Evolutionary conservation across 2,329 filamentous ascomycete genomes (phyloP).

Genomic region (Raffaelea arxii): DNA sequence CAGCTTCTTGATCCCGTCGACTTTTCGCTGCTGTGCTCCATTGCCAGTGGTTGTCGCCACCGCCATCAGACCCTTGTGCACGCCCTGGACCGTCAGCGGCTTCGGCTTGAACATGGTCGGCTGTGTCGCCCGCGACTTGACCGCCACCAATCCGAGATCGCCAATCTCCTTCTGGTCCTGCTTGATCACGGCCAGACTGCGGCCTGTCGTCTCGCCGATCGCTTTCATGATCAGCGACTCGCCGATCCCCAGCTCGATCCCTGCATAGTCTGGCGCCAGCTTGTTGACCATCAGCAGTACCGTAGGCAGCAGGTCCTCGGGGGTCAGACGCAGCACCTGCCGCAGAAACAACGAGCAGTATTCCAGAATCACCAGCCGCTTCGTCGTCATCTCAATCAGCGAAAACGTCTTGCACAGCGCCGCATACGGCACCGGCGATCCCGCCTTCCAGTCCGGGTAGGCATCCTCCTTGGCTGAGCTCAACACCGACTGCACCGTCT

Average conservation of each 20-base stretch:
- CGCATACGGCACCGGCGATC: conserved; percentile 84
- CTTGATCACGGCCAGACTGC: conserved; percentile 83
- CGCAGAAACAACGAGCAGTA: conserved; percentile 85
- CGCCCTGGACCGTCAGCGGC: conserved; percentile 72
- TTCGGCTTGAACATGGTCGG: conserved; percentile 98
- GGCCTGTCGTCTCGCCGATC: conserved; percentile 87
- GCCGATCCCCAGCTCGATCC: conserved; percentile 95
- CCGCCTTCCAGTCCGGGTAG: conserved; percentile 92
- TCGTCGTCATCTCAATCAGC: conserved; percentile 87
- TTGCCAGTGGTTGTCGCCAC: conserved; percentile 83
- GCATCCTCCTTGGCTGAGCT: conserved; percentile 66
- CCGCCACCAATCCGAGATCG: conserved; percentile 85
- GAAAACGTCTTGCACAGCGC: conserved; percentile 93
- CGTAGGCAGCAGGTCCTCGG: conserved; percentile 76
- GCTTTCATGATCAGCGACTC: conserved; percentile 99
- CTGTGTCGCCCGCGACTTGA: conserved; percentile 90
- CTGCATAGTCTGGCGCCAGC: conserved; percentile 89
- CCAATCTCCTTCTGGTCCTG: conserved; percentile 94
- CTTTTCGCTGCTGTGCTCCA: conserved; percentile 82
- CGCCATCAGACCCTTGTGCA: conserved; percentile 77
- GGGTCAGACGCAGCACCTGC: conserved; percentile 87
- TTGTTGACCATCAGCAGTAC: conserved; percentile 97
- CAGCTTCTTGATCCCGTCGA: conserved; percentile 91
- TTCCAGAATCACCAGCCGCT: conserved; percentile 77
- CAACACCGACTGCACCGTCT: conserved; percentile 77